These are phyloP conservation scores for Phytopythium kandeliae DNA, from an alignment of 352 stramenopile genomes.

Conservation along the genomic window DNA sequence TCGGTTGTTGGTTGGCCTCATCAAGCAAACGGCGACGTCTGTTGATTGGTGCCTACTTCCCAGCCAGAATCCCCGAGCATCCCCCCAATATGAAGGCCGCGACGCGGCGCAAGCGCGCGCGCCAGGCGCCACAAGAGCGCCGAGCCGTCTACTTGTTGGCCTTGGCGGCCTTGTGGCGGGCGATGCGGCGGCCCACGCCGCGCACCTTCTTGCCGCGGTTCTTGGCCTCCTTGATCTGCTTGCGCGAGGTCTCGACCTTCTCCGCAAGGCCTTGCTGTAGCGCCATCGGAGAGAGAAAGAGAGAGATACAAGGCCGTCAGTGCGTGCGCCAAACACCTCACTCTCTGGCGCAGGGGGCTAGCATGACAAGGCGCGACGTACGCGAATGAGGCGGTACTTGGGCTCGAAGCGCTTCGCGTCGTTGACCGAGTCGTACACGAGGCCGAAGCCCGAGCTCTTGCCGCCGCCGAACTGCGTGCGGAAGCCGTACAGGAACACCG, in stretches of 20 bases:
- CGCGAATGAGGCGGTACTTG: slow-evolving; percentile 95
- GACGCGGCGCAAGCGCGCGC: slow-evolving; percentile 13
- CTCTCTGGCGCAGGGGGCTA: too few species aligned
- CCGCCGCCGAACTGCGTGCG: slow-evolving; percentile 97
- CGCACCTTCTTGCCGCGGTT: slow-evolving; percentile 98
- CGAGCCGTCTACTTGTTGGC: slow-evolving; percentile 89
- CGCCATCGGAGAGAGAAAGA: background rate
- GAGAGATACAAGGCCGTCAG: background rate
- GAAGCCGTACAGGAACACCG: slow-evolving; percentile 97
- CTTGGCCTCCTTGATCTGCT: slow-evolving; percentile 99
- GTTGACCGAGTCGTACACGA: slow-evolving; percentile 99
- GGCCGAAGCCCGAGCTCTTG: slow-evolving; percentile 96
- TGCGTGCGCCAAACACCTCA: too few species aligned
- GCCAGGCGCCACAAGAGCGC: slow-evolving; percentile 15
- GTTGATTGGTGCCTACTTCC: slow-evolving; percentile 50
- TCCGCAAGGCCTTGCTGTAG: slow-evolving; percentile 76
- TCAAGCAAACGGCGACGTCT: slow-evolving; percentile 45
- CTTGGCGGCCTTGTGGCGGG: slow-evolving; percentile 99
- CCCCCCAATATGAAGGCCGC: slow-evolving; percentile 37
- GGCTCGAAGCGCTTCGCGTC: slow-evolving; percentile 98
- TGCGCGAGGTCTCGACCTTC: slow-evolving; percentile 97
- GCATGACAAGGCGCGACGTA: background rate
- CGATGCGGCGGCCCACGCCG: slow-evolving; percentile 96
- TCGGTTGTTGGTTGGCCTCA: too few species aligned
- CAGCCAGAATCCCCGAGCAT: slow-evolving; percentile 44